Percentiles rank a stretch among this genome's conserved stretches.
Evolutionary conservation across 2,329 filamentous ascomycete genomes (phyloP).

Genomic region (Fusarium burgessii): DNA sequence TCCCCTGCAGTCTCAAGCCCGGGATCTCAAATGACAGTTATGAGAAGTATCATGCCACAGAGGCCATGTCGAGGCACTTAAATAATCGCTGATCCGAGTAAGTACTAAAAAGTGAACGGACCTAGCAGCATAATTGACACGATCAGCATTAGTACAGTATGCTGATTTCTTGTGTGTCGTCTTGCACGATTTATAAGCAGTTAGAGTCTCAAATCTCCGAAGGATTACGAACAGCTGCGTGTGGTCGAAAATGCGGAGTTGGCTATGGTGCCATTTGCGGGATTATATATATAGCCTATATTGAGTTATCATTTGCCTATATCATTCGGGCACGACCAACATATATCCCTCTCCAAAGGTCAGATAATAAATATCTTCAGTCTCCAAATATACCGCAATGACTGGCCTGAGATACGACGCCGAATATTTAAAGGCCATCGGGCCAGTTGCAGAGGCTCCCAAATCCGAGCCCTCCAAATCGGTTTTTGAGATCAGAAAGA

Average conservation of each 20-base stretch:
- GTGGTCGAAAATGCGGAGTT: neutral
- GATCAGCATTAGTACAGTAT: too few species aligned
- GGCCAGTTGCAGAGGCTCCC: neutral
- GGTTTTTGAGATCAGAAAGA: neutral
- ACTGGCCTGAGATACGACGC: constrained; percentile 17
- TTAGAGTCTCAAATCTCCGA: neutral
- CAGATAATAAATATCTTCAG: fast-evolving
- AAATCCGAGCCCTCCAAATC: neutral
- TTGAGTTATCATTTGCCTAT: neutral
- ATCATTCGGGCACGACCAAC: neutral
- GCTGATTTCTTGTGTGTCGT: too few species aligned
- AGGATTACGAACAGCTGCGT: too few species aligned
- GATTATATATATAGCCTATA: neutral
- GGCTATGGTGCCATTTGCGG: neutral
- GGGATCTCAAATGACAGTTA: fast-evolving
- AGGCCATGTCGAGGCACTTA: neutral
- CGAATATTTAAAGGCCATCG: constrained; percentile 2
- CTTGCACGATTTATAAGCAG: neutral
- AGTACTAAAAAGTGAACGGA: neutral
- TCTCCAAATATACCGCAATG: neutral
- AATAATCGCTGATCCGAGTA: neutral
- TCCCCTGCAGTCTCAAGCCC: fast-evolving
- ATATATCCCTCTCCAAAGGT: neutral
- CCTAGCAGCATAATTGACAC: too few species aligned
- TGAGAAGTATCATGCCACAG: neutral